These are phyloP conservation scores for Teunomyces stri DNA, from an alignment of 805 yeast species.

Conservation along the genomic window DNA sequence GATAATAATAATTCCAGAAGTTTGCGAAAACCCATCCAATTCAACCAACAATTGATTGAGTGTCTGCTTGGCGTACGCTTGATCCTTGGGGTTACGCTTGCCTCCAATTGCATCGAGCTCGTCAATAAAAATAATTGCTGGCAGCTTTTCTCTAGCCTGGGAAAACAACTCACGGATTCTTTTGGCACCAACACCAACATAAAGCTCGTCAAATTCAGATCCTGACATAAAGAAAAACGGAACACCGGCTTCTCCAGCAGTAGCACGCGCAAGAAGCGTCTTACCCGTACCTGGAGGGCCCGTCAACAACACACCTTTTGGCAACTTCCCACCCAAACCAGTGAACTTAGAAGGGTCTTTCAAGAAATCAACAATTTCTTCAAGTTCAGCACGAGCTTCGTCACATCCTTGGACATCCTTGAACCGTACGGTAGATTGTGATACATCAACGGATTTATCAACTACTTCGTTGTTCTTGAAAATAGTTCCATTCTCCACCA, in stretches of 20 bases:
- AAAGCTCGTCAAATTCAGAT: slow-evolving; percentile 95
- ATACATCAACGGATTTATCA: slow-evolving; percentile 79
- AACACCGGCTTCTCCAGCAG: slow-evolving; percentile 99
- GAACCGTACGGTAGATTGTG: slow-evolving; percentile 82
- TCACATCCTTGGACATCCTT: slow-evolving; percentile 96
- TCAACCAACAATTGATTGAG: slow-evolving; percentile 93
- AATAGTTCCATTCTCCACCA: slow-evolving; percentile 80
- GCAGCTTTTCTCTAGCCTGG: slow-evolving; percentile 93
- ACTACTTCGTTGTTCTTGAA: slow-evolving; percentile 69
- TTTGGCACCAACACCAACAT: slow-evolving; percentile 99
- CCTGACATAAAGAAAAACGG: slow-evolving; percentile 99
- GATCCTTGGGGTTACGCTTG: slow-evolving; percentile 94
- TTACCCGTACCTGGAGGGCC: slow-evolving; percentile 99
- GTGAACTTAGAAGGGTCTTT: slow-evolving; percentile 96
- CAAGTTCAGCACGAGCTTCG: slow-evolving; percentile 95
- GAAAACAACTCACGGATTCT: slow-evolving; percentile 91
- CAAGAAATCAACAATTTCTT: slow-evolving; percentile 96
- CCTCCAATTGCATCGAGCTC: slow-evolving; percentile 99
- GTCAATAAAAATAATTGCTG: slow-evolving; percentile 95
- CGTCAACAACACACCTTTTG: slow-evolving; percentile 93
- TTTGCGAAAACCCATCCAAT: slow-evolving; percentile 91
- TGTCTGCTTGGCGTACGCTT: slow-evolving; percentile 97
- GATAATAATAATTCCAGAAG: slow-evolving; percentile 89
- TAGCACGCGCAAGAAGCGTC: slow-evolving; percentile 92
- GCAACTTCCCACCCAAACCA: slow-evolving; percentile 94